Percentiles rank a stretch among this genome's conserved stretches.
Conservation (phyloP, 257 asterid genomes). For the Avicennia marina region DNA sequence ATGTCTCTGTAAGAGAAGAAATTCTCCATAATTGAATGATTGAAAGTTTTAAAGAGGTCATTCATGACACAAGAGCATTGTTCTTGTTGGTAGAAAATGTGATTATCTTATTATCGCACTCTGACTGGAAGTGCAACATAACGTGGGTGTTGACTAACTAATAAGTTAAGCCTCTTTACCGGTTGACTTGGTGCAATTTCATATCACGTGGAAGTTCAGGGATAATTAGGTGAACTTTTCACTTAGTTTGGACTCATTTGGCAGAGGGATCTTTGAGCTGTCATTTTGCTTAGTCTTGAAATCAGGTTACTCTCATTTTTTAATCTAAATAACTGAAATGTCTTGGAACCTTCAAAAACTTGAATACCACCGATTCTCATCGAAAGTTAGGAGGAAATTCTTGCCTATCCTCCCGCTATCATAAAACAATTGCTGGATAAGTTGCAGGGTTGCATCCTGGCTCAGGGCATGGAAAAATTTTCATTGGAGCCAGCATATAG, state of each 20-base stretch:
- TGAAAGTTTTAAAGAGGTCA: no score
- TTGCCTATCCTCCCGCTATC: neutral
- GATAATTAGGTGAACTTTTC: neutral
- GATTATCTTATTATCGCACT: no score
- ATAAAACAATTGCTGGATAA: conserved; percentile 3
- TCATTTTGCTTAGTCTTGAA: neutral
- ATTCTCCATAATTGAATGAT: no score
- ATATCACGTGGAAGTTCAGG: conserved; percentile 3
- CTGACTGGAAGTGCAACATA: no score
- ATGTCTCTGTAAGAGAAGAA: no score
- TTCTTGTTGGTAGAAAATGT: no score
- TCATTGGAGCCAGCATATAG: no score
- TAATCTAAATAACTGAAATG: neutral
- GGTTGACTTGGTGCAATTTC: conserved; percentile 6
- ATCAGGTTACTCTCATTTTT: neutral
- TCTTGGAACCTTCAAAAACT: neutral
- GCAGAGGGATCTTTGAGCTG: neutral
- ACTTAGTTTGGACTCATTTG: neutral
- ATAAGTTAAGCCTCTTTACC: neutral
- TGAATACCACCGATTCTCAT: neutral
- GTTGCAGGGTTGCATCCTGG: neutral
- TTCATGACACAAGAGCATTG: no score
- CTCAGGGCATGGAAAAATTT: neutral
- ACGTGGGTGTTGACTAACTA: conserved; percentile 6
- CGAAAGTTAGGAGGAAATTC: conserved; percentile 3